Conservation (phyloP, 176 grass and related monocot species). For the Eleusine coracana region DNA sequence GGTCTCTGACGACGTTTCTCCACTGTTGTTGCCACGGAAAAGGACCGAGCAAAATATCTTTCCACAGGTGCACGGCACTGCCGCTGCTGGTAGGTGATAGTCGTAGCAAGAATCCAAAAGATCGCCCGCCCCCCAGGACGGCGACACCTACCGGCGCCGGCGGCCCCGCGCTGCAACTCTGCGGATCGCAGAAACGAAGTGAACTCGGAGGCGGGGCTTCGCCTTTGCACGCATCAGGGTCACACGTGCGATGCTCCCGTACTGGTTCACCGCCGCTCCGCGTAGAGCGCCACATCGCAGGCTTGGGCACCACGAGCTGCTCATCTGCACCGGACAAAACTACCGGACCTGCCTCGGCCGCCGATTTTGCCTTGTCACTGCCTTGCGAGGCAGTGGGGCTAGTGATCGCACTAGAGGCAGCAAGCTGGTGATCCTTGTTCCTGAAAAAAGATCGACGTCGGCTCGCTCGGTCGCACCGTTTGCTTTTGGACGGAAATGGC, state of each 20-base stretch:
- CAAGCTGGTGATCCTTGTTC: background rate
- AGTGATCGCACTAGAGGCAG: background rate
- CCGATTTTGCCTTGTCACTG: background rate
- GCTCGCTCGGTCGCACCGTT: no score
- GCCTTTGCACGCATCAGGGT: constrained; percentile 12
- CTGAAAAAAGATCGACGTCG: no score
- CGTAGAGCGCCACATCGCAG: background rate
- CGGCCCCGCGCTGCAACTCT: constrained; percentile 1
- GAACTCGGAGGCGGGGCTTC: background rate
- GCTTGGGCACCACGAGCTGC: background rate
- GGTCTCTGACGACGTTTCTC: background rate
- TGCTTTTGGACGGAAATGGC: no score
- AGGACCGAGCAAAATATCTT: constrained; percentile 12
- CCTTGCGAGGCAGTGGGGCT: background rate
- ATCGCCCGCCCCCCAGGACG: background rate
- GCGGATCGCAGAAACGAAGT: constrained; percentile 4
- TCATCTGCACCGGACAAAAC: background rate
- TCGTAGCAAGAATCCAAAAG: constrained; percentile 3
- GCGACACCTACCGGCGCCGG: constrained; percentile 26
- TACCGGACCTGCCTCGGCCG: background rate
- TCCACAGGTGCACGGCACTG: background rate
- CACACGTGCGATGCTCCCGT: background rate
- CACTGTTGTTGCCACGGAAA: background rate
- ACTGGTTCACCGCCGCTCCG: background rate
- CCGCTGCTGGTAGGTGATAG: background rate